Evolutionary conservation across 768 basidiomycete genomes (phyloP).

Genomic region (Leccinum boreale): DNA sequence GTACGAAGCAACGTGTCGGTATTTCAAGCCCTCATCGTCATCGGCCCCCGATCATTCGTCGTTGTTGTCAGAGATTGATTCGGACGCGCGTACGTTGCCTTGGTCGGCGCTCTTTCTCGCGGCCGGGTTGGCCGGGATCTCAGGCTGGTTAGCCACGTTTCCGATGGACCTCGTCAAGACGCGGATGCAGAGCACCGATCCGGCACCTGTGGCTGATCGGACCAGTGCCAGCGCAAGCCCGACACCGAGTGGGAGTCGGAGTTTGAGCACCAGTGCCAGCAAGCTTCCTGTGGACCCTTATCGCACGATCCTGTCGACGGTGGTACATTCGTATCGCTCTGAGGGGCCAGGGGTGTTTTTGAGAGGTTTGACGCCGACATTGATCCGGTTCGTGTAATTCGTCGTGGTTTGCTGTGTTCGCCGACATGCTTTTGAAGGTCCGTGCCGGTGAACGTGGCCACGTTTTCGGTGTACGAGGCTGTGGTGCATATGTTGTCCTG

Average conservation of each 20-base stretch:
- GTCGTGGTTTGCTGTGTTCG: neutral
- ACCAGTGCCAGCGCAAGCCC: neutral
- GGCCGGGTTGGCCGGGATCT: slow-evolving; percentile 73
- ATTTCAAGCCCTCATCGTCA: slow-evolving; percentile 33
- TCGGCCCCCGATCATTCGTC: slow-evolving; percentile 30
- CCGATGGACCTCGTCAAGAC: slow-evolving; percentile 91
- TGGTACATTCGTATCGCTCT: slow-evolving; percentile 53
- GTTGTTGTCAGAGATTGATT: slow-evolving; percentile 41
- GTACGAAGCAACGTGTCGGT: slow-evolving; percentile 65
- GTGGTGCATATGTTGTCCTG: slow-evolving; percentile 41
- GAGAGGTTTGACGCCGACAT: slow-evolving; percentile 72
- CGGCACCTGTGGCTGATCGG: neutral
- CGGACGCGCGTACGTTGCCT: slow-evolving; percentile 32
- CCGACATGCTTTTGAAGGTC: slow-evolving; percentile 43
- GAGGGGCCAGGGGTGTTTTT: slow-evolving; percentile 75
- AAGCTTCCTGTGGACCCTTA: slow-evolving; percentile 45
- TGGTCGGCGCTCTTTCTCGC: slow-evolving; percentile 66
- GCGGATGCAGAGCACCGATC: slow-evolving; percentile 61
- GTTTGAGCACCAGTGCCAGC: neutral
- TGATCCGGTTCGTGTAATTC: slow-evolving; percentile 55
- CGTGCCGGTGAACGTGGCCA: slow-evolving; percentile 85
- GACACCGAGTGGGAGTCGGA: neutral
- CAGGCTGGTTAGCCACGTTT: slow-evolving; percentile 80
- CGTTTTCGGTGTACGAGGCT: slow-evolving; percentile 70
- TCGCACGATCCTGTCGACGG: slow-evolving; percentile 55